A percentile compares a stretch with the other conserved stretches of the same genome.
Conservation (phyloP, 768 basidiomycete genomes). For the Brasilioporus rufonigricans region DNA sequence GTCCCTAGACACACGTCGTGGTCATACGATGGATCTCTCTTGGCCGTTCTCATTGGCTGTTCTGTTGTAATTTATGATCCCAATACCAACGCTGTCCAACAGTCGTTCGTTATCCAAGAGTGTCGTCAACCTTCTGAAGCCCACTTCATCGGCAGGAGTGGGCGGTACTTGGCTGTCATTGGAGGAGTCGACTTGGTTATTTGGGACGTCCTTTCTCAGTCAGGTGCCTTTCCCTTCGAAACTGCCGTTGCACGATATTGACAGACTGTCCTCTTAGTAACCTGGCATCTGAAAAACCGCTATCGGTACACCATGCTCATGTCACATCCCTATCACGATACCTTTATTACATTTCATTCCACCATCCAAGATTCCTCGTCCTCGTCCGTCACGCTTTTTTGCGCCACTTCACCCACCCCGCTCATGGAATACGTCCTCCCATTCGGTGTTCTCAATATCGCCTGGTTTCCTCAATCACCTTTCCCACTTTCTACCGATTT, state of each 20-base stretch:
- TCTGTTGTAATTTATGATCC: constrained; percentile 78
- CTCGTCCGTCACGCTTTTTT: constrained; percentile 50
- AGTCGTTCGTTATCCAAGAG: constrained; percentile 58
- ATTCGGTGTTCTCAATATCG: constrained; percentile 55
- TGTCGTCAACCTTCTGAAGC: constrained; percentile 43
- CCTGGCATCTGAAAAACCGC: constrained; percentile 50
- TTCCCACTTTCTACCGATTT: constrained; percentile 37
- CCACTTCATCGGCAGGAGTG: constrained; percentile 67
- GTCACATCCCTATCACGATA: constrained; percentile 53
- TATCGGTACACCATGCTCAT: constrained; percentile 44
- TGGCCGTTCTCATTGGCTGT: constrained; percentile 68
- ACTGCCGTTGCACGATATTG: background rate
- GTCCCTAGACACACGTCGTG: constrained; percentile 67
- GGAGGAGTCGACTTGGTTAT: constrained; percentile 51
- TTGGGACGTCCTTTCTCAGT: constrained; percentile 69
- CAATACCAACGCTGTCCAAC: constrained; percentile 53
- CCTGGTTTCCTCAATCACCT: constrained; percentile 38
- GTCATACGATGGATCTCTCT: constrained; percentile 83
- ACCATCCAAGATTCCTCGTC: constrained; percentile 29
- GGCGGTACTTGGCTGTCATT: constrained; percentile 65
- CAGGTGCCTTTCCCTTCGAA: constrained; percentile 40
- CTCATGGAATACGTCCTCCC: constrained; percentile 49
- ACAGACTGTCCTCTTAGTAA: constrained; percentile 41
- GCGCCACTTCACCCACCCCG: constrained; percentile 43
- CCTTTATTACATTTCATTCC: constrained; percentile 56